Percentiles rank a stretch among this genome's conserved stretches.
Conservation (phyloP, 1,284 basidiomycete genomes). For the Porodaedalea pini region DNA sequence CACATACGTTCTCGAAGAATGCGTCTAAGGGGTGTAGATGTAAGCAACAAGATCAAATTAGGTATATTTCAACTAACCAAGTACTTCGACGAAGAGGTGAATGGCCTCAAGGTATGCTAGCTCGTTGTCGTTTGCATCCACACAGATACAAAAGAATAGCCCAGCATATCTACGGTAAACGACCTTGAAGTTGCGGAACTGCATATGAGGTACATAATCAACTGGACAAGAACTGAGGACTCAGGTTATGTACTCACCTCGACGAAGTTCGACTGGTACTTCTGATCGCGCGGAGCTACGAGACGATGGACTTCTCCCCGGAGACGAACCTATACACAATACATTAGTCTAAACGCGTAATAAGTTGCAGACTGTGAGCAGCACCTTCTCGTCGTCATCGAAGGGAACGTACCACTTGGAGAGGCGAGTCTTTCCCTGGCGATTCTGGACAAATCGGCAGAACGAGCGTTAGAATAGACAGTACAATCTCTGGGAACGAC, state of each 20-base stretch:
- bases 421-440: constrained; percentile 95
- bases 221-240: neutral
- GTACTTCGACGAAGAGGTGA: constrained; percentile 97
- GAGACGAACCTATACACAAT: constrained; percentile 66
- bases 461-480: neutral
- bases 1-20: constrained; percentile 98
- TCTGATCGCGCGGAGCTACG: constrained; percentile 96
- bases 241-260: constrained; percentile 60
- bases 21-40: constrained; percentile 57
- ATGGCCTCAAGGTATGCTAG: constrained; percentile 96
- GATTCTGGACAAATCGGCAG: constrained; percentile 71
- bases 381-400: constrained; percentile 90
- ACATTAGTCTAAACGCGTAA: neutral
- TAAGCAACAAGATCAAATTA: neutral
- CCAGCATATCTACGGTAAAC: constrained; percentile 96
- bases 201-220: constrained; percentile 5
- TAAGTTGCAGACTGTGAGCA: constrained; percentile 8
- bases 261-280: constrained; percentile 98
- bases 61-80: constrained; percentile 51
- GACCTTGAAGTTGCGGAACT: constrained; percentile 96
- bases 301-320: constrained; percentile 94
- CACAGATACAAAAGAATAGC: constrained; percentile 96
- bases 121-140: constrained; percentile 98
- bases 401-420: constrained; percentile 98
- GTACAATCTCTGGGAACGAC: constrained; percentile 18